Base-by-base conservation (phyloP, 2,329 filamentous ascomycete species). In the Eurotiales sp. region DNA sequence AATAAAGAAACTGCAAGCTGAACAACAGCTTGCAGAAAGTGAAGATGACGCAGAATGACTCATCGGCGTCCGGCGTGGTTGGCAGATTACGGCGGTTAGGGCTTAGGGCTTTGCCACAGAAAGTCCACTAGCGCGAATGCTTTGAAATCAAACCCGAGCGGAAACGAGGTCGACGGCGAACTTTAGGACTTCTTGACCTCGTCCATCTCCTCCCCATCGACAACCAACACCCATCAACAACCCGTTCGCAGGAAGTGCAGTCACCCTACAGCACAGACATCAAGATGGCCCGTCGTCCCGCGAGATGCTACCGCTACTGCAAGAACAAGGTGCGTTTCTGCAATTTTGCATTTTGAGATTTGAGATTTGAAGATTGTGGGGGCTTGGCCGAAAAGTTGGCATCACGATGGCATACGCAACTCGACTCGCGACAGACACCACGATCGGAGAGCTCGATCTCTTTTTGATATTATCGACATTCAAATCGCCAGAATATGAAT, bases 301-400 rank as follows among this genome's bases (percentile, higher is more conserved):
- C 93, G 74, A 88, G 93, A 83, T 99, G 93, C 83, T 99, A 96
- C 86, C 87, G 93, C 75, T 99, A 99, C 88, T 99, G 93, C 91
- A 99, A 99, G 90, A 99, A 97, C 87, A 96, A 96, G 90, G 90
- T 95, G 75, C 79, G 87, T 77, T 50, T 48, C 56, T 29, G 53
- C 58, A 59, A 54, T 45, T 47, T 52, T 46, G 36, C 58, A 58
- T 51, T 56, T 55, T 58, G 52, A 22, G 14, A 30, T 22, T 25
- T 17, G 32, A 27, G 10, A 30, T 22, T 25, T 17, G 32, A 27
- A 27, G 49, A 40, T 65, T 67, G 63, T 69, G 66, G 64, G 60
- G 57, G 52, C 52, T 52, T 36, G 25, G 36, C 25, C 41, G 41
- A 23, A 25, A 22, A 36, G 27, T 44, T 43, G 40, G 46, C 43